Evolutionary conservation across 306 rosid genomes (phyloP), one percentile per base, ranked within the genome.

Genomic region (Heteromeles arbutifolia): DNA sequence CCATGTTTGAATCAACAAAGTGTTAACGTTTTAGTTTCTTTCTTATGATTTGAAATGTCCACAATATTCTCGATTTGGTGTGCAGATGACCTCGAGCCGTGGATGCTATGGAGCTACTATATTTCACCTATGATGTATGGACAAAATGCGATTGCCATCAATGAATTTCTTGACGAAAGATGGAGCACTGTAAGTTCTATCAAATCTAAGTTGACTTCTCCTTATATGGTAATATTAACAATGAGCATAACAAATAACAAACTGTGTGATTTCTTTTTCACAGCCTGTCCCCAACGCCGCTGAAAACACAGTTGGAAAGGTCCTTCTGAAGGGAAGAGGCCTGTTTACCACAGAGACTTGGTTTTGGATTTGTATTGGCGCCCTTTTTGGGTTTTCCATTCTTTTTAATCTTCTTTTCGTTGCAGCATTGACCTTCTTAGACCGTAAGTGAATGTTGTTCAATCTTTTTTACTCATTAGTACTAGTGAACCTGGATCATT

Each of bases 81-180:
- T 58, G 67, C 70, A 85, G 91, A 76, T 74, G 77, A 66, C 68
- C 79, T 87, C 77, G 82, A 85, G 68, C 13, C 53, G 69, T 87
- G 87, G 88, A 84, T 88, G 88, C 44, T 64, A 11, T 90, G 92
- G 92, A 86, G 82, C 12, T 80, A 82, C 26, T 90, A 91, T 88
- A 1, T 84, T 78, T 90, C 95, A 0, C 95, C 95, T 44, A 31
- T 90, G 52, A 18, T 80, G 22, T 90, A 90, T 69, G 87, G 82
- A 74, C 88, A 72, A 78, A 86, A 82, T 69, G 90, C 88, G 48
- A 78, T 86, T 53, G 25, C 86, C 81, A 78, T 83, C 29, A 90
- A 87, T 70, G 95, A 90, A 68, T 45, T 90, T 82, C 44, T 75
- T 21, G 83, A 87, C 26, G 81, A 88, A 14, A 90, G 89, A 76